Evolutionary conservation across 1,284 basidiomycete species (phyloP), one percentile per base, ranked within the genome.

Genomic region (Fereydounia khargensis): DNA sequence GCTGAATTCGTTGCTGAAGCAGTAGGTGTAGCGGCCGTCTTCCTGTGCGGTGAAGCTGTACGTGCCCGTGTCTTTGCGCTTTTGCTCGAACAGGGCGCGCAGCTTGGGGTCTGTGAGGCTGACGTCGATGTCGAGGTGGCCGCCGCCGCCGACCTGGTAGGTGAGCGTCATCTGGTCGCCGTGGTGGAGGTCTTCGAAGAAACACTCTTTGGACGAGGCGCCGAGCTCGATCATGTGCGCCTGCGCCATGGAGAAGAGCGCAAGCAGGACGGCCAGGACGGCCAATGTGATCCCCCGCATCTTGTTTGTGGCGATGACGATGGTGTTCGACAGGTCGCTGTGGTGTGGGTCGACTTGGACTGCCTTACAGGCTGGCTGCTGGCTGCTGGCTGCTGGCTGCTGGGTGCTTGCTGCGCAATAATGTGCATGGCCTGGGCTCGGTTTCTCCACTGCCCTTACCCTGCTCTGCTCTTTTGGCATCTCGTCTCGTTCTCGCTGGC

Each of bases 121-220:
- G 70, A 96, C 94, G 79, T 98, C 94, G 57, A 99, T 89, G 77
- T 98, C 95, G 42, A 98, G 79, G 70, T 96, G 88, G 1, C 95
- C 95, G 22, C 94, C 92, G 18, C 89, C 88, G 43, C 91, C 91
- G 10, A 98, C 94, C 82, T 98, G 94, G 77, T 96, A 98, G 35
- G 94, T 96, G 42, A 99, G 88, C 22, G 95, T 96, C 94, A 99
- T 98, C 90, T 97, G 74, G 22, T 99, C 94, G 75, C 92, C 87
- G 50, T 85, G 81, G 73, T 96, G 91, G 23, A 99, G 82, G 77
- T 94, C 90, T 79, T 99, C 95, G 75, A 95, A 97, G 82, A 94
- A 99, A 79, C 94, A 99, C 70, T 96, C 91, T 76, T 90, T 91
- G 70, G 84, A 83, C 27, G 86, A 85, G 18, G 91, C 86, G 16